Evolutionary conservation across 2,329 filamentous ascomycete genomes (phyloP).

Genomic region (Fusarium stilboides): DNA sequence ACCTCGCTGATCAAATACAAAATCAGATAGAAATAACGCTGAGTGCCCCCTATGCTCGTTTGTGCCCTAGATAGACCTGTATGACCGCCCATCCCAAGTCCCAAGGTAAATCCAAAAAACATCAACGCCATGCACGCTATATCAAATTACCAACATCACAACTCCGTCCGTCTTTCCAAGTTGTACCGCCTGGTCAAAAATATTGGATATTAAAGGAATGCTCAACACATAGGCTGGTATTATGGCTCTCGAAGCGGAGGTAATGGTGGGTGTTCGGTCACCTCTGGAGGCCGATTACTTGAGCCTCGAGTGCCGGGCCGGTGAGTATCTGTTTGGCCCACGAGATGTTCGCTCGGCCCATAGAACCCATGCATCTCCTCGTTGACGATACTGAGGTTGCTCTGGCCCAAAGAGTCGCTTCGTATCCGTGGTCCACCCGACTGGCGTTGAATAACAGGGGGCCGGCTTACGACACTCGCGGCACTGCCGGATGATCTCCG

Average conservation of each 20-base stretch:
- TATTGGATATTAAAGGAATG: not conserved
- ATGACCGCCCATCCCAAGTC: not conserved
- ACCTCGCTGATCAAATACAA: not conserved
- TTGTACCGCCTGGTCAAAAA: not conserved
- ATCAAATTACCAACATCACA: slow-evolving; percentile 7
- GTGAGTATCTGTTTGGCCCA: slow-evolving; percentile 59
- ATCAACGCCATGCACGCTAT: slow-evolving; percentile 34
- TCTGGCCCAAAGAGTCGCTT: slow-evolving; percentile 45
- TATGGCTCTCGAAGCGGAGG: slow-evolving; percentile 10
- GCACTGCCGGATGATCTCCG: slow-evolving; percentile 50
- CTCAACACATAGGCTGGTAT: not conserved
- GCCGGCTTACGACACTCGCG: slow-evolving; percentile 37
- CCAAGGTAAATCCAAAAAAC: not conserved
- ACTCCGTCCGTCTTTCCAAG: slow-evolving; percentile 7
- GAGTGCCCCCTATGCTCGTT: slow-evolving; percentile 3
- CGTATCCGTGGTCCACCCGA: slow-evolving; percentile 49
- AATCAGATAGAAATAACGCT: not conserved
- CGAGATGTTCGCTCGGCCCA: slow-evolving; percentile 57
- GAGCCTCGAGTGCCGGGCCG: slow-evolving; percentile 38
- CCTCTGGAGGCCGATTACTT: not conserved
- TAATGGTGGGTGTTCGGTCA: slow-evolving; percentile 1
- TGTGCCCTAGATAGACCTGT: slow-evolving; percentile 13
- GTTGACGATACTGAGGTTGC: slow-evolving; percentile 53
- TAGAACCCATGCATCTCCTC: slow-evolving; percentile 67
- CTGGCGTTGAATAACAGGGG: slow-evolving; percentile 47